phyloP scores from a whole-genome alignment of 2,329 filamentous ascomycete genomes.

The Fusarium pseudograminearum region DNA sequence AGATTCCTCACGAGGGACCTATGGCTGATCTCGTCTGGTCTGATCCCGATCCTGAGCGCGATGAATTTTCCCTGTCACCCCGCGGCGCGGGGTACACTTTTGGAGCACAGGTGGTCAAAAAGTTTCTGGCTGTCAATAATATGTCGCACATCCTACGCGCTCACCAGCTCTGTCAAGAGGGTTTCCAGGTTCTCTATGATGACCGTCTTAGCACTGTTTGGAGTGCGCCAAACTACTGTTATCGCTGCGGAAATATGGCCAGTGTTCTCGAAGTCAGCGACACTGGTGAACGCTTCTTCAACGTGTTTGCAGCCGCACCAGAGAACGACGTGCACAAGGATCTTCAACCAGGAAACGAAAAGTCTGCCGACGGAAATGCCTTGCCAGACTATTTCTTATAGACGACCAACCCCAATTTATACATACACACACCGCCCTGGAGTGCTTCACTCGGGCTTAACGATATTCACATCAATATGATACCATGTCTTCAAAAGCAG shows the following conservation, averaged over 20 bases:
- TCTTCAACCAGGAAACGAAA: constrained; percentile 80
- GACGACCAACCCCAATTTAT: constrained; percentile 18
- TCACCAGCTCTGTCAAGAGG: constrained; percentile 98
- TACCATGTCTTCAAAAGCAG: constrained; percentile 44
- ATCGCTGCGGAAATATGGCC: constrained; percentile 95
- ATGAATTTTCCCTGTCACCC: constrained; percentile 95
- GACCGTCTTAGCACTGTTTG: constrained; percentile 95
- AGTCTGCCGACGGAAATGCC: constrained; percentile 70
- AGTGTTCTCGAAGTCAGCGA: constrained; percentile 97
- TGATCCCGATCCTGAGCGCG: constrained; percentile 94
- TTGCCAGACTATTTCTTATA: constrained; percentile 80
- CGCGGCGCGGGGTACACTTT: constrained; percentile 97
- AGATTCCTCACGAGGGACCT: constrained; percentile 97
- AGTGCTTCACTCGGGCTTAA: constrained; percentile 33
- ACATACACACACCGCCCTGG: constrained; percentile 19
- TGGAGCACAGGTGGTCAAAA: constrained; percentile 96
- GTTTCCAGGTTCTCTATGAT: constrained; percentile 96
- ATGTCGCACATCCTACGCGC: constrained; percentile 98
- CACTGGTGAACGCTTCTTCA: constrained; percentile 93
- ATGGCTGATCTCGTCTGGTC: constrained; percentile 99
- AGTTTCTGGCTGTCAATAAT: constrained; percentile 95
- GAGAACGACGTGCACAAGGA: constrained; percentile 95
- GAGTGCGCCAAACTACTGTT: constrained; percentile 97
- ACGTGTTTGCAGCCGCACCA: constrained; percentile 95
- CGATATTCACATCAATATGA: constrained; percentile 41